phyloP scores from a whole-genome alignment of 495 filamentous ascomycete genomes.

The Gamarada debralockiae region DNA sequence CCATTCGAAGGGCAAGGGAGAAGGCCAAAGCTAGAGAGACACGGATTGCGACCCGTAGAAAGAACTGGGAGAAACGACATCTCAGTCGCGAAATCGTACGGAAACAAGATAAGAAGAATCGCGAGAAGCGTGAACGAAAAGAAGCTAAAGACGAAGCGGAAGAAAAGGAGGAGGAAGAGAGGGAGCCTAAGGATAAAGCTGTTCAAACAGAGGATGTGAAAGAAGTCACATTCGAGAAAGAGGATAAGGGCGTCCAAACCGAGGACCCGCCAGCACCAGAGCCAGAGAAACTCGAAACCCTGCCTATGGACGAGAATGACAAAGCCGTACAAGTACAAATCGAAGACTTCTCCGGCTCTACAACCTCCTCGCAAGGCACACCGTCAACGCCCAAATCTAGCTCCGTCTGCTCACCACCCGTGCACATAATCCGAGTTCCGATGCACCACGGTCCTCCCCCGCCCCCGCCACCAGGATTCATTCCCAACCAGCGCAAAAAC shows the following conservation, averaged over 20 bases:
- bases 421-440: background rate
- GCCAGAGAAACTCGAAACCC: background rate
- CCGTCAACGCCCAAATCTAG: slow-evolving; percentile 12
- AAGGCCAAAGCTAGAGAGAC: slow-evolving; percentile 17
- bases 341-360: slow-evolving; percentile 9
- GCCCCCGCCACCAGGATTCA: background rate
- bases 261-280: slow-evolving; percentile 2
- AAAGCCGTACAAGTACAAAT: slow-evolving; percentile 20
- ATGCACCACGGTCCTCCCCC: background rate
- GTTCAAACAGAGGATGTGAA: slow-evolving; percentile 20
- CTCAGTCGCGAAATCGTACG: slow-evolving; percentile 13
- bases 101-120: slow-evolving; percentile 27
- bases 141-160: slow-evolving; percentile 6
- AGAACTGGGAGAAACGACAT: slow-evolving; percentile 22
- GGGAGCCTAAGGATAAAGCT: slow-evolving; percentile 14
- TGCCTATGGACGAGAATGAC: slow-evolving; percentile 15
- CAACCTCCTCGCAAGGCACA: slow-evolving; percentile 1
- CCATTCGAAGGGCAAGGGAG: slow-evolving; percentile 6
- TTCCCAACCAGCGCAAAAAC: background rate
- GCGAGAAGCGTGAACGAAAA: slow-evolving; percentile 20
- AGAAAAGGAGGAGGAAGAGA: slow-evolving; percentile 13
- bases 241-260: slow-evolving; percentile 20
- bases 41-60: slow-evolving; percentile 16
- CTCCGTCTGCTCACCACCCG: background rate
- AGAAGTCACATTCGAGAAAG: slow-evolving; percentile 3